Evolutionary conservation across 192 early-diverging fungal genomes (phyloP).

Genomic region (Podochytrium sp.): DNA sequence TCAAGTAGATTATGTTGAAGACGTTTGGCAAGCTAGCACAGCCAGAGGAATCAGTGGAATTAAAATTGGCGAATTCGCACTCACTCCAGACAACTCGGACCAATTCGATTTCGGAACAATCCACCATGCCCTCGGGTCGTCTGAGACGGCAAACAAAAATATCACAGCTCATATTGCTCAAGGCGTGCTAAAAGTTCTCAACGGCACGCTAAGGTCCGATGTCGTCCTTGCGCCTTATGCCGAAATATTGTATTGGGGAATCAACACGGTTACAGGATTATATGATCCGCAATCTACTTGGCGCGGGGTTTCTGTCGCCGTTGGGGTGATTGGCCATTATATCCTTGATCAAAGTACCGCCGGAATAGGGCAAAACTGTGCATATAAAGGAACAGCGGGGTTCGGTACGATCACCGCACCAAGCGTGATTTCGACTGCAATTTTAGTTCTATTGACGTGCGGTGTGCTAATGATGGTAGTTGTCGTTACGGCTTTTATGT

Average conservation of each 20-base stretch:
- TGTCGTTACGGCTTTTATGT: background rate
- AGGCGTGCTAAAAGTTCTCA: background rate
- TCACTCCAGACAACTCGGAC: background rate
- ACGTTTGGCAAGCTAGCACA: background rate
- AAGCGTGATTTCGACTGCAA: background rate
- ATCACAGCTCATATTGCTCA: background rate
- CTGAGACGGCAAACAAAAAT: background rate
- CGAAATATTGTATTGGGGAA: background rate
- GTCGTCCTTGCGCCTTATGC: background rate
- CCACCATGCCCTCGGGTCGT: background rate
- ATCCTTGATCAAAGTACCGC: background rate
- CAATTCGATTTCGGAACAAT: background rate
- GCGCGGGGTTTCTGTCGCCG: background rate
- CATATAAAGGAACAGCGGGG: background rate
- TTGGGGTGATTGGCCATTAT: background rate
- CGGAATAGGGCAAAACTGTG: background rate
- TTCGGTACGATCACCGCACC: background rate
- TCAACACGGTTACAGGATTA: background rate
- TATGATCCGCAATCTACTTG: background rate
- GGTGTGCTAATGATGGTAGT: background rate
- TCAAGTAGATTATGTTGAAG: background rate
- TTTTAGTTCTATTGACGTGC: background rate
- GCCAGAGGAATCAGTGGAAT: background rate
- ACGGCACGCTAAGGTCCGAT: background rate
- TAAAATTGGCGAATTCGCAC: background rate